Conservation (phyloP, 371 early-diverging fungal species). For the Mucor lusitanicus region DNA sequence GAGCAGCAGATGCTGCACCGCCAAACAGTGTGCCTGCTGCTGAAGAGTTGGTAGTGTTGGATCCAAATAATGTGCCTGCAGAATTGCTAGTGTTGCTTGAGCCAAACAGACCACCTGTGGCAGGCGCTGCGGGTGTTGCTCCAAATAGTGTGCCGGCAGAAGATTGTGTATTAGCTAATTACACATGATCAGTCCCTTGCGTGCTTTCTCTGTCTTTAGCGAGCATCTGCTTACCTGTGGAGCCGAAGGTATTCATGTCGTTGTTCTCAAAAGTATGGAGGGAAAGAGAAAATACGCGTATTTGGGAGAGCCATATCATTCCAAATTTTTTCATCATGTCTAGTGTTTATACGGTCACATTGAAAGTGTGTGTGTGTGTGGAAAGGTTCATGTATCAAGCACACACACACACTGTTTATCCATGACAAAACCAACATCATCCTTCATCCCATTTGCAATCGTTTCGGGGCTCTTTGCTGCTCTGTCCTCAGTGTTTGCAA, state of each 20-base stretch:
- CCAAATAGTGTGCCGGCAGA: constrained; percentile 41
- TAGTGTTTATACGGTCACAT: background rate
- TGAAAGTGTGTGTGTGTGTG: too few species aligned
- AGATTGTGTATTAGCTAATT: constrained; percentile 27
- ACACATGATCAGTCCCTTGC: background rate
- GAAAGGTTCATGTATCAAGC: background rate
- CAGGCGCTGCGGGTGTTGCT: constrained; percentile 5
- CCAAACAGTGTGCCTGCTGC: constrained; percentile 45
- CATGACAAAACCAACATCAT: background rate
- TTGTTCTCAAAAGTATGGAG: background rate
- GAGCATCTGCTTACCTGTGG: constrained; percentile 1
- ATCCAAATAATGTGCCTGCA: constrained; percentile 24
- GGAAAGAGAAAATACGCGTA: background rate
- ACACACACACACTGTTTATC: background rate
- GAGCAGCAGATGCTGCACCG: constrained; percentile 32
- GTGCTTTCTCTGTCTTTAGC: background rate
- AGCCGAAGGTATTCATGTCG: constrained; percentile 1
- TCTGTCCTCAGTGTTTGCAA: constrained; percentile 77
- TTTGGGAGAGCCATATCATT: background rate
- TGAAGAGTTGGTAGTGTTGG: constrained; percentile 15
- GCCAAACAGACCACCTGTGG: constrained; percentile 15
- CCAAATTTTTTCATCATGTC: constrained; percentile 4
- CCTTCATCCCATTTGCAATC: constrained; percentile 53
- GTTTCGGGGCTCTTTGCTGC: constrained; percentile 73
- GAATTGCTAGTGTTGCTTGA: constrained; percentile 7